Conservation (phyloP, 2,329 filamentous ascomycete species). For the Chrysoporthe deuterocubensis region DNA sequence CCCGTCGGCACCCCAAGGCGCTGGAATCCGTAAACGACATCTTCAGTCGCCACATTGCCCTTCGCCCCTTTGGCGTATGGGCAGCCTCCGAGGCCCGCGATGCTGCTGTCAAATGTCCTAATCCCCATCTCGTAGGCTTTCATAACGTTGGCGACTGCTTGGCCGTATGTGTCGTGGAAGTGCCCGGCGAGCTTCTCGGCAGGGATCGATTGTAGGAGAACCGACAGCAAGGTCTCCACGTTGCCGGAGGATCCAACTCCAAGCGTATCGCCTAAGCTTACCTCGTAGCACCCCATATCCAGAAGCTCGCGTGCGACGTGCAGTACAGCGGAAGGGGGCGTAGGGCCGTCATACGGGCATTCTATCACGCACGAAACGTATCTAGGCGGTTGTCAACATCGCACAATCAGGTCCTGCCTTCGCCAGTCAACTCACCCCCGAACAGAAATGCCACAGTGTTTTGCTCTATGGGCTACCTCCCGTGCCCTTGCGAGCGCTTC, state of each 20-base stretch:
- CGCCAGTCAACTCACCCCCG: conserved; percentile 43
- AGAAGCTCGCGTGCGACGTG: conserved; percentile 52
- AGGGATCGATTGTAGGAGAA: conserved; percentile 43
- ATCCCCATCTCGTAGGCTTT: conserved; percentile 67
- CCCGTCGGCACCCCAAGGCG: neutral
- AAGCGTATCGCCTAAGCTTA: conserved; percentile 69
- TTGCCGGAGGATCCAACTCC: conserved; percentile 40
- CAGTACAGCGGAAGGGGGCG: conserved; percentile 35
- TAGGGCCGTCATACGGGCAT: conserved; percentile 51
- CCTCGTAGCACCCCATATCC: conserved; percentile 67
- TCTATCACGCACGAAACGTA: conserved; percentile 61
- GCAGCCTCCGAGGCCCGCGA: conserved; percentile 70
- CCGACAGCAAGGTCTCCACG: conserved; percentile 51
- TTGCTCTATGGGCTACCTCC: conserved; percentile 50
- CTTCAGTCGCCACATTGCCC: conserved; percentile 1
- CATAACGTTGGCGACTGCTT: conserved; percentile 68
- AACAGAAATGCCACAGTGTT: conserved; percentile 48
- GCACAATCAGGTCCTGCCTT: neutral
- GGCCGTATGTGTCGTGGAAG: conserved; percentile 75
- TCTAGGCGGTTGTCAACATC: conserved; percentile 23
- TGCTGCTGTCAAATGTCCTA: conserved; percentile 67
- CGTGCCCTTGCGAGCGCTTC: conserved; percentile 56
- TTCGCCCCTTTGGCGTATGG: conserved; percentile 71
- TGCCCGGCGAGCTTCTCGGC: conserved; percentile 65
- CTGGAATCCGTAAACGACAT: conserved; percentile 1